Evolutionary conservation across 2,329 filamentous ascomycete genomes (phyloP).

Genomic region (Ascocoryne sarcoides): DNA sequence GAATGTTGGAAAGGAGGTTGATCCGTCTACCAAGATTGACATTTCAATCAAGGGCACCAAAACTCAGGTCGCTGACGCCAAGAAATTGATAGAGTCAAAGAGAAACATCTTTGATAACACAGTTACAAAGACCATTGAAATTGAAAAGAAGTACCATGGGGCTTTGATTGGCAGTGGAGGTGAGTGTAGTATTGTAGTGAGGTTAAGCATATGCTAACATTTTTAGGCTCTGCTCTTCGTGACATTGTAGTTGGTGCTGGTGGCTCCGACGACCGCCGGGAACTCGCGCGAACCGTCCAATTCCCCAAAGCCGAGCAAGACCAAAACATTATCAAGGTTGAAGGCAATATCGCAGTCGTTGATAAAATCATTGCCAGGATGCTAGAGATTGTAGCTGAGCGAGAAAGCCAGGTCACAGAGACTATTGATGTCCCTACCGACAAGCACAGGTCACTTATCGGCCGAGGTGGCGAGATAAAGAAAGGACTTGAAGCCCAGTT

Average conservation of each 20-base stretch:
- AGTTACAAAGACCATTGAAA: constrained; percentile 72
- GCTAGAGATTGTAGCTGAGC: constrained; percentile 69
- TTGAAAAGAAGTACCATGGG: constrained; percentile 93
- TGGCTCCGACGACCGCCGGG: constrained; percentile 76
- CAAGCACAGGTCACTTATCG: constrained; percentile 87
- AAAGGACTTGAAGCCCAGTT: constrained; percentile 80
- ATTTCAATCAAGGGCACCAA: constrained; percentile 91
- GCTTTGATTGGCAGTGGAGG: constrained; percentile 82
- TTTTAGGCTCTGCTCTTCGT: constrained; percentile 70
- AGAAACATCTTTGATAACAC: constrained; percentile 83
- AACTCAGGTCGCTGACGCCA: constrained; percentile 80
- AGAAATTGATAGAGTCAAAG: constrained; percentile 82
- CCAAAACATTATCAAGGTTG: constrained; percentile 76
- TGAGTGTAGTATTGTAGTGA: constrained; percentile 37
- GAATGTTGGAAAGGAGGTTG: constrained; percentile 60
- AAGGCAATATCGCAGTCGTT: constrained; percentile 75
- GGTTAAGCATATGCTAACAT: constrained; percentile 6
- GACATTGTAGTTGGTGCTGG: constrained; percentile 82
- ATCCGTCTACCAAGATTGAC: constrained; percentile 63
- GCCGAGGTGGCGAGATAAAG: constrained; percentile 80
- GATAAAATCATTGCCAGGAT: constrained; percentile 83
- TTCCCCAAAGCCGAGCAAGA: constrained; percentile 85
- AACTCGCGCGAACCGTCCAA: constrained; percentile 81
- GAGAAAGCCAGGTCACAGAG: constrained; percentile 73
- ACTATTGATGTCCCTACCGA: constrained; percentile 75